phyloP scores from a whole-genome alignment of 1,284 basidiomycete genomes.

The Sanghuangporus sanghuang region DNA sequence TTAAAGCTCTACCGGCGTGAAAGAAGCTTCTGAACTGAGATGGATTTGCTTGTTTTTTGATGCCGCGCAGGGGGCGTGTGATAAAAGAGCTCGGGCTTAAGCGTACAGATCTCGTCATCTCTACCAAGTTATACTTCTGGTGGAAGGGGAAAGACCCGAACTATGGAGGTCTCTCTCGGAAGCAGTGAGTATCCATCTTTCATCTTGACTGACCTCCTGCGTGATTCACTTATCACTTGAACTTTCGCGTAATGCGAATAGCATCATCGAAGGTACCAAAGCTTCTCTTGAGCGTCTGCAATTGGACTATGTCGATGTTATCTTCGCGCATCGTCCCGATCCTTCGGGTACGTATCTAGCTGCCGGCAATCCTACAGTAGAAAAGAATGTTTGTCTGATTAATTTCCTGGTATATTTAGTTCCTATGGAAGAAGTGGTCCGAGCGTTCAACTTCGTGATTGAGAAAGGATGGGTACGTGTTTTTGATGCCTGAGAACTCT shows the following conservation, averaged over 20 bases:
- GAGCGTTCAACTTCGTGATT: constrained; percentile 21
- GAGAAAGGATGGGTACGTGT: constrained; percentile 11
- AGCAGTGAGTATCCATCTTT: constrained; percentile 2
- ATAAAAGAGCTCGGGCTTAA: constrained; percentile 71
- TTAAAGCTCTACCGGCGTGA: constrained; percentile 41
- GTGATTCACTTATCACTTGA: background rate
- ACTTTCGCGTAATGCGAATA: background rate
- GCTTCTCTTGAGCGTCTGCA: constrained; percentile 23
- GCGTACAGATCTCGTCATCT: constrained; percentile 68
- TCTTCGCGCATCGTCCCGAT: constrained; percentile 26
- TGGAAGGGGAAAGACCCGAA: constrained; percentile 27
- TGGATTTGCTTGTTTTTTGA: background rate
- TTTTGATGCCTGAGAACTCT: background rate
- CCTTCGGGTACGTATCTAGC: background rate
- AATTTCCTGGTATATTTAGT: background rate
- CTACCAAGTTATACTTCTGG: constrained; percentile 60
- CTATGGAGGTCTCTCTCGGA: constrained; percentile 12
- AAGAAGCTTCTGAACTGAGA: background rate
- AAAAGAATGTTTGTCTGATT: too few species aligned
- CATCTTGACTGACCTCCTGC: background rate
- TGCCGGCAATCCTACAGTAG: background rate
- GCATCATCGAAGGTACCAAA: constrained; percentile 17
- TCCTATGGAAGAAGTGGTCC: constrained; percentile 21
- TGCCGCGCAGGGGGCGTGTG: constrained; percentile 58
- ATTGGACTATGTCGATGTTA: constrained; percentile 27